Percentiles rank a stretch among this genome's conserved stretches.
These are phyloP conservation scores for Debaryomyces sp. DNA, from an alignment of 1,139 yeast genomes.

Conservation along the genomic window DNA sequence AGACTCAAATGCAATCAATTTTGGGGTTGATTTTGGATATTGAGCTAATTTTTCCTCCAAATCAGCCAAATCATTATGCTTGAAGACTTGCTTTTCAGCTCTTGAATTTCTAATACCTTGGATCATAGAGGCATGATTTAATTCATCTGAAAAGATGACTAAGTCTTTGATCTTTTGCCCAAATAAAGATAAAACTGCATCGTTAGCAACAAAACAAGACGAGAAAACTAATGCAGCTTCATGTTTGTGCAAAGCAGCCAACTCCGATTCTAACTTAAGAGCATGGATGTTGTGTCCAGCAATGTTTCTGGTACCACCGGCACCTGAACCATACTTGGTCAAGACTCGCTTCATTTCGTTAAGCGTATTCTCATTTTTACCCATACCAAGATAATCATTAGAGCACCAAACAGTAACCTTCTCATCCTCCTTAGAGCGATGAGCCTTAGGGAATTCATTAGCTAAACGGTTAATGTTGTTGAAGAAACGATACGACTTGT, in stretches of 20 bases:
- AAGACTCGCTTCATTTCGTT: conserved; percentile 78
- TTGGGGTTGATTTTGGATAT: conserved; percentile 85
- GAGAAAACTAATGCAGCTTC: conserved; percentile 95
- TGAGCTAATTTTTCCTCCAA: conserved; percentile 75
- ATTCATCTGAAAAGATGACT: conserved; percentile 89
- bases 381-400: conserved; percentile 95
- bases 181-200: conserved; percentile 88
- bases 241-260: conserved; percentile 91
- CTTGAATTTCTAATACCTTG: conserved; percentile 92
- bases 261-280: conserved; percentile 77
- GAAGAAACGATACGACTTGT: conserved; percentile 92
- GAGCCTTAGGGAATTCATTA: conserved; percentile 90
- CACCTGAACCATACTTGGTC: conserved; percentile 94
- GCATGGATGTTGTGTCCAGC: conserved; percentile 97
- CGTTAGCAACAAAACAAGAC: conserved; percentile 96
- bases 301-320: conserved; percentile 98
- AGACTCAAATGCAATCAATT: conserved; percentile 94
- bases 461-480: conserved; percentile 97
- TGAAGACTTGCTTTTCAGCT: conserved; percentile 84
- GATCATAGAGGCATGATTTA: conserved; percentile 98
- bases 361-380: conserved; percentile 72
- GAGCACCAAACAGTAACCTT: conserved; percentile 99
- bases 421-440: conserved; percentile 70
- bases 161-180: conserved; percentile 90
- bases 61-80: conserved; percentile 84